Base-by-base conservation (phyloP, 768 basidiomycete species). In the Trametes coccinea region DNA sequence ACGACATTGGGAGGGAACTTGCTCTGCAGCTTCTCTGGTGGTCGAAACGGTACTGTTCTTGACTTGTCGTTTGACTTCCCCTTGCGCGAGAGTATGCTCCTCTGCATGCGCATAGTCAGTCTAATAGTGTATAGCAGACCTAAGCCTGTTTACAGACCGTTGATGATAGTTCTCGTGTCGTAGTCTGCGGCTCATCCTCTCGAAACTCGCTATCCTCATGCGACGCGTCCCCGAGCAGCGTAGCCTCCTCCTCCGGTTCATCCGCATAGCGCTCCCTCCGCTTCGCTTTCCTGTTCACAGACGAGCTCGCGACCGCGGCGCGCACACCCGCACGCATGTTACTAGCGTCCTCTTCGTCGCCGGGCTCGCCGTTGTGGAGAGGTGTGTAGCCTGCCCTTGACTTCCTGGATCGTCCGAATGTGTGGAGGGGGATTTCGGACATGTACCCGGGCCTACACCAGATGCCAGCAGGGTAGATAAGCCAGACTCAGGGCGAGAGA, bases 1-100 rank as follows among this genome's bases (percentile, higher is more conserved):
- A 97, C 92, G 50, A 89, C 88, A 75, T 99, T 99, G 33, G 95
- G 83, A 16, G 96, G 88, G 65, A 84, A 93, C 65, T 79, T 80
- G 34, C 80, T 81, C 67, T 87, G 89, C 11, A 87, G 68, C 74
- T 90, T 93, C 16, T 90, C 91, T 90, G 73, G 79, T 4, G 91
- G 89, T 64, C 83, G 79, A 69, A 94, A 92, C 5, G 90, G 88
- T 62, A 94, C 80, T 8, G 86, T 88, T 65, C 92, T 79, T 4
- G 92, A 90, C 66, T 84, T 86, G 73, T 92, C 90, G 66, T 88
- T 88, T 47, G 59, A 47, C 60, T 69, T 69, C 46, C 51, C 69
- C 66, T 58, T 73, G 62, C 51, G 69, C 69, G 46, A 75, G 45
- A 68, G 56, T 66, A 63, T 47, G 8, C 68, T 64, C 60, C 60